Evolutionary conservation across 2,329 filamentous ascomycete species (phyloP).

Genomic region (Neonectria neomacrospora): DNA sequence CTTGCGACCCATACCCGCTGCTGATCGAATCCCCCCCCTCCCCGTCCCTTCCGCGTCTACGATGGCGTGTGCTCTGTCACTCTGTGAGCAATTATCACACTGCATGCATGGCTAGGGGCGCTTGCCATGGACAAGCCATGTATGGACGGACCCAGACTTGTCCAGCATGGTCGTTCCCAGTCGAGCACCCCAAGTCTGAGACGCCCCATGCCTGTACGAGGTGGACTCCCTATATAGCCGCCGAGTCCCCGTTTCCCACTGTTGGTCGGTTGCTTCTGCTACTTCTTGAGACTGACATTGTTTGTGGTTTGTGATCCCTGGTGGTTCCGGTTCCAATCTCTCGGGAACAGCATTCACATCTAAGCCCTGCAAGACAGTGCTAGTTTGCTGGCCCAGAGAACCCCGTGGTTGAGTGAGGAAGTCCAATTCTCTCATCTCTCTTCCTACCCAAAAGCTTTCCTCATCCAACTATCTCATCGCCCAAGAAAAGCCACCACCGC

Average conservation of each 20-base stretch:
- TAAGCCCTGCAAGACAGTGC: constrained; percentile 32
- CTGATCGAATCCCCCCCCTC: constrained; percentile 37
- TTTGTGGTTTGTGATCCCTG: constrained; percentile 39
- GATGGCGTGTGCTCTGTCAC: not conserved
- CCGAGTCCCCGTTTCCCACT: constrained; percentile 39
- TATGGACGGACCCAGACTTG: constrained; percentile 18
- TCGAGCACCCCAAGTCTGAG: constrained; percentile 20
- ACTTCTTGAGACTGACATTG: constrained; percentile 28
- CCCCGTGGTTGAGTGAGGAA: constrained; percentile 7
- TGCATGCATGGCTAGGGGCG: constrained; percentile 47
- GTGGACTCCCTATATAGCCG: constrained; percentile 42
- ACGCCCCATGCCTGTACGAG: not conserved
- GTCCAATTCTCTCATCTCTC: constrained; percentile 12
- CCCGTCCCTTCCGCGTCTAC: constrained; percentile 35
- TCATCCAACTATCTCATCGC: constrained; percentile 5
- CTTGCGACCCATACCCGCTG: constrained; percentile 25
- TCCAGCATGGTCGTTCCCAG: constrained; percentile 23
- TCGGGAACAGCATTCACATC: constrained; percentile 36
- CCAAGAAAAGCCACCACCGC: constrained; percentile 20
- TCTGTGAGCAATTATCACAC: constrained; percentile 42
- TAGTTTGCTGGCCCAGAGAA: constrained; percentile 35
- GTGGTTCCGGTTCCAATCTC: constrained; percentile 39
- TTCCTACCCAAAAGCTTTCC: constrained; percentile 13
- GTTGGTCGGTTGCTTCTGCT: constrained; percentile 36
- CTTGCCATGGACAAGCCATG: constrained; percentile 34